Conservation (phyloP, 192 early-diverging fungal species). For the Lunasporangiospora selenospora region DNA sequence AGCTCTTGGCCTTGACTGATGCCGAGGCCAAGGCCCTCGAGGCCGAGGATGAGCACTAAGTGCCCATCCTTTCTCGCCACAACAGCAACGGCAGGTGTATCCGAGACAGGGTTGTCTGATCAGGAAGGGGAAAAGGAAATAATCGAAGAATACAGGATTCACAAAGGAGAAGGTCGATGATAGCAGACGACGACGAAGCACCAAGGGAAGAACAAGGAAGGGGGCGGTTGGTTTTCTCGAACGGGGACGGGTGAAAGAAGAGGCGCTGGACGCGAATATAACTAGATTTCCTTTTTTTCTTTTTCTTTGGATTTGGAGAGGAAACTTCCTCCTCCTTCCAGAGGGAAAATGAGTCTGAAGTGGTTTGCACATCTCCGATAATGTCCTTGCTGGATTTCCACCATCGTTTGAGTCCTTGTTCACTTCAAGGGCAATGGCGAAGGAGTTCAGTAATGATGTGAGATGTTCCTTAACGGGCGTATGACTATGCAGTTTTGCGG, state of each 20-base stretch:
- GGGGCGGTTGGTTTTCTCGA: slow-evolving; percentile 22
- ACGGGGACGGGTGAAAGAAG: slow-evolving; percentile 44
- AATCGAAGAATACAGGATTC: slow-evolving; percentile 40
- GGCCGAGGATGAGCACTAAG: slow-evolving; percentile 46
- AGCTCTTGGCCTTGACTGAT: slow-evolving; percentile 60
- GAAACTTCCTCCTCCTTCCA: slow-evolving; percentile 2
- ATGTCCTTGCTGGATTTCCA: slow-evolving; percentile 32
- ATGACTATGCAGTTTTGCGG: slow-evolving; percentile 51
- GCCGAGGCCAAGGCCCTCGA: slow-evolving; percentile 48
- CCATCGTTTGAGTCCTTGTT: slow-evolving; percentile 1
- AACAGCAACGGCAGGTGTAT: background rate
- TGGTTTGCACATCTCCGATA: slow-evolving; percentile 36
- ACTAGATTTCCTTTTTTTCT: slow-evolving; percentile 53
- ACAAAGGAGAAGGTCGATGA: background rate
- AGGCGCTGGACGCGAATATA: slow-evolving; percentile 50
- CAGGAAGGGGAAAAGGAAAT: slow-evolving; percentile 20
- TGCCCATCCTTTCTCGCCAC: background rate
- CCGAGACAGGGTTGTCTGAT: too few relatives aligned
- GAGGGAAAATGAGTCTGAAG: slow-evolving; percentile 54
- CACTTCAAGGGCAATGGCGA: slow-evolving; percentile 1
- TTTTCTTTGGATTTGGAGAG: slow-evolving; percentile 27
- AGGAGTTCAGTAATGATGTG: slow-evolving; percentile 36
- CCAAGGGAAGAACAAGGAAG: background rate
- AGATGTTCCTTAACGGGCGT: slow-evolving; percentile 46
- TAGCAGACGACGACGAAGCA: too few relatives aligned